Base-by-base conservation (phyloP, 2,329 filamentous ascomycete species). In the Fusarium luffae region DNA sequence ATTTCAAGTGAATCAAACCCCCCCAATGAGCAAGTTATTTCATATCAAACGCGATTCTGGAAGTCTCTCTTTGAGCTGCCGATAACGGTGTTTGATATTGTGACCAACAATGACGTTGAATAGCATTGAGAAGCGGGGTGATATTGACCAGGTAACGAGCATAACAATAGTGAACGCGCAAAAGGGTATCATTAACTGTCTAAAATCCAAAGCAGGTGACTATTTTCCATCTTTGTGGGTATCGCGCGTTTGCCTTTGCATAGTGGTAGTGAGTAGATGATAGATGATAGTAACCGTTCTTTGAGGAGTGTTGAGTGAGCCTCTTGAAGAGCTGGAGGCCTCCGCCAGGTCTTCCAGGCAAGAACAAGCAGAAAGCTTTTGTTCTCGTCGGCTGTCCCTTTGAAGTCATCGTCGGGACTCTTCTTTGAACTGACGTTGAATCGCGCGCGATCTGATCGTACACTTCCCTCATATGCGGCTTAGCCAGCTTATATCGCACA, bases 121-220 rank as follows among this genome's bases (percentile, higher is more conserved):
- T 13, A 28, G 7, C 40, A 65, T 43, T 11, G 28, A 47, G 12
- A 34, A 43, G 52, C 30, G 40, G 32, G 14, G 28, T 49, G 14
- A 13, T 32, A 48, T 55, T 47, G 13, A 30, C 34, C 40, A 32
- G 40, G 19, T 54, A 27, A 48, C 49, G 28, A 48, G 13, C 25
- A 32, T 40, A 23, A 51, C 14, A 41, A 40, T 10, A 42, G 5
- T 49, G 7, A 44, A 47, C 8, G 32, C 42, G 63, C 40, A 66
- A 72, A 57, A 66, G 70, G 70, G 70, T 73, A 73, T 73, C 70
- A 71, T 71, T 63, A 42, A 69, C 56, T 48, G 48, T 42, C 49
- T 59, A 52, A 50, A 66, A 25, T 51, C 30, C 46, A 47, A 23
- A 52, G 42, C 18, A 66, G 48, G 10, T 40, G 28, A 21, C 23